Base-by-base conservation (phyloP, 257 asterid genomes). In the Solanum sitiens region DNA sequence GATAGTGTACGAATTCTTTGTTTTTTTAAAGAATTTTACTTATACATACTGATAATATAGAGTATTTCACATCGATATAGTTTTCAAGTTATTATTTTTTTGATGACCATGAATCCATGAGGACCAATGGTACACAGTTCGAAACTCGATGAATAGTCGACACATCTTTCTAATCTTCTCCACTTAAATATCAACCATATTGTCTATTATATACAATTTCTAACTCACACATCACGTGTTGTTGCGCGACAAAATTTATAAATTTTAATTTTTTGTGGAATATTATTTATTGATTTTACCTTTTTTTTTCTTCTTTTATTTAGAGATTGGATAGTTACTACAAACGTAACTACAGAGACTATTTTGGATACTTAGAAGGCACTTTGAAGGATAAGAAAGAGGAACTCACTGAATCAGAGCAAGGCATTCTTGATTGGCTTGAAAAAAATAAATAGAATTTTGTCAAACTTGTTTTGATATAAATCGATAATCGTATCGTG, bases 301-400 rank as follows among this genome's bases (percentile, higher is more conserved):
- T 3, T 33, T 2, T 71, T 3, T 4, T 71, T 44, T 63, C 50
- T 53, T 86, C 30, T 37, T 77, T 68, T 30, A 6, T 35, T 3
- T 30, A 95, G 99, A 95, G 99, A 87, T 11, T 94, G 92, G 98
- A 95, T 63, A 91, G 91, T 77, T 95, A 90, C 91, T 93, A 96
- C 92, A 96, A 94, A 91, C 93, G 97, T 86, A 95, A 95, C 88
- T 95, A 95, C 92, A 91, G 84, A 89, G 98, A 96, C 88, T 96
- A 96, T 87, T 96, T 96, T 87, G 91, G 94, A 20, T 87, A 91
- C 88, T 80, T 94, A n/a, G 99, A 95, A 92, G 98, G 98, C 21
- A 88, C 47, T 53, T 87, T 96, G 87, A 94, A 63, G 95, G 93
- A 94, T 91, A 94, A 91, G 92, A 88, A 89, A 87, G 94, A 94